Evolutionary conservation across 306 rosid genomes (phyloP).

Genomic region (Leucaena leucocephala): DNA sequence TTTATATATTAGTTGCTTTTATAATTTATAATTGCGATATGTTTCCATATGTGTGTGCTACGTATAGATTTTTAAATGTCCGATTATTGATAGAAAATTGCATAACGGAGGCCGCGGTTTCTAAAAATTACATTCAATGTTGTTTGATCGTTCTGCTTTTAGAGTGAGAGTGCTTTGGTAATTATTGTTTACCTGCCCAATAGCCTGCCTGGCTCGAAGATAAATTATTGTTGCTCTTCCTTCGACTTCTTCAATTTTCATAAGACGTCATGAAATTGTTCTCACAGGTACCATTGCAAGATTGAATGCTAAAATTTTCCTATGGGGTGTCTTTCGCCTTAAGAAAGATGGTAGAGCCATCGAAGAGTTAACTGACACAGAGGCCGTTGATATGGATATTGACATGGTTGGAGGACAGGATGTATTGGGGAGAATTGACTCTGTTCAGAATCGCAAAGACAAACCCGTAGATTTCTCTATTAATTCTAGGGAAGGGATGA

Average conservation of each 20-base stretch:
- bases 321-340: constrained; percentile 68
- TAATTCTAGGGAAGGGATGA: background rate
- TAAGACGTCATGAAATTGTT: constrained; percentile 21
- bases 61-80: background rate
- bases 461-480: constrained; percentile 13
- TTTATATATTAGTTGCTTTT: constrained; percentile 23
- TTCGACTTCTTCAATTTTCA: constrained; percentile 16
- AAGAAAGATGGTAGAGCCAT: constrained; percentile 14
- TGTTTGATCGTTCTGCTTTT: constrained; percentile 15
- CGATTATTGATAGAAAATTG: constrained; percentile 10
- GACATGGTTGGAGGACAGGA: constrained; percentile 58
- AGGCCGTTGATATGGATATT: constrained; percentile 52
- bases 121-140: constrained; percentile 3
- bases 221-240: constrained; percentile 26
- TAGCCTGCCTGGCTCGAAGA: background rate
- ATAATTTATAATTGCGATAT: background rate
- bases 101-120: constrained; percentile 12
- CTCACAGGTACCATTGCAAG: constrained; percentile 44
- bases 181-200: constrained; percentile 10
- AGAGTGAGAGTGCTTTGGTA: background rate
- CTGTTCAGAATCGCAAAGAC: constrained; percentile 28
- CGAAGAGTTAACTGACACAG: constrained; percentile 17
- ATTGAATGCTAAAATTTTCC: constrained; percentile 38
- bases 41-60: background rate
- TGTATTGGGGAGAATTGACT: constrained; percentile 41